These are phyloP conservation scores for Stachybotrys chartarum DNA, from an alignment of 2,329 filamentous ascomycete species.

Conservation along the genomic window DNA sequence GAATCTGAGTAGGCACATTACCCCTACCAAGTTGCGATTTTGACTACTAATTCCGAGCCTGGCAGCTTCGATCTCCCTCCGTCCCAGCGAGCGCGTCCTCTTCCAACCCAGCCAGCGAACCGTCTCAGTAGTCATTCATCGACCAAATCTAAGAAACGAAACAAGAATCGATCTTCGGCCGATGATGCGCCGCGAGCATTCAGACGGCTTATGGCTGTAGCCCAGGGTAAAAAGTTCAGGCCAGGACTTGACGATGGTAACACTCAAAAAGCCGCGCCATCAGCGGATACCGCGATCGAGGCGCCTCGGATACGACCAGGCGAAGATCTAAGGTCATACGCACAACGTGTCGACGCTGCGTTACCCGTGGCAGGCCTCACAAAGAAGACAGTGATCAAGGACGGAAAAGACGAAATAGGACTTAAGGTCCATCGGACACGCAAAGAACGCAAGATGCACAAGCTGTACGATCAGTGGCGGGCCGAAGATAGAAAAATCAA, in stretches of 20 bases:
- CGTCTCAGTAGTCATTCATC: constrained; percentile 26
- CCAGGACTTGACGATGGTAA: constrained; percentile 67
- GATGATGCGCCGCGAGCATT: constrained; percentile 90
- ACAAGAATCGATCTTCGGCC: constrained; percentile 38
- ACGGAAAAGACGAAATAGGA: constrained; percentile 56
- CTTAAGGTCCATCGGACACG: constrained; percentile 65
- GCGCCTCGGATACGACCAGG: constrained; percentile 71
- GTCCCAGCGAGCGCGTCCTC: constrained; percentile 39
- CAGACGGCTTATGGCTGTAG: constrained; percentile 72
- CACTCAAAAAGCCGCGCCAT: constrained; percentile 12
- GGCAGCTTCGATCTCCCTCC: constrained; percentile 43
- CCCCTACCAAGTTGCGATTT: constrained; percentile 11
- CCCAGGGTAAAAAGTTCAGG: constrained; percentile 50
- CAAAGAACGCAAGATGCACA: constrained; percentile 78
- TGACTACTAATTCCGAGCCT: background rate
- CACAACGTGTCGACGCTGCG: constrained; percentile 74
- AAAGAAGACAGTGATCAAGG: constrained; percentile 48
- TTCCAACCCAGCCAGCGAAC: constrained; percentile 35
- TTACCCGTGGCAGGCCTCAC: constrained; percentile 69
- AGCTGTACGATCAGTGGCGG: constrained; percentile 71
- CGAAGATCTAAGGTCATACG: constrained; percentile 76
- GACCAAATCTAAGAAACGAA: constrained; percentile 27
- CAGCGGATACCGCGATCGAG: constrained; percentile 18
- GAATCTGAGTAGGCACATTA: constrained; percentile 39
- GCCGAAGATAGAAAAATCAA: constrained; percentile 58